Evolutionary conservation across 306 rosid species (phyloP).

Genomic region (Inga oerstediana): DNA sequence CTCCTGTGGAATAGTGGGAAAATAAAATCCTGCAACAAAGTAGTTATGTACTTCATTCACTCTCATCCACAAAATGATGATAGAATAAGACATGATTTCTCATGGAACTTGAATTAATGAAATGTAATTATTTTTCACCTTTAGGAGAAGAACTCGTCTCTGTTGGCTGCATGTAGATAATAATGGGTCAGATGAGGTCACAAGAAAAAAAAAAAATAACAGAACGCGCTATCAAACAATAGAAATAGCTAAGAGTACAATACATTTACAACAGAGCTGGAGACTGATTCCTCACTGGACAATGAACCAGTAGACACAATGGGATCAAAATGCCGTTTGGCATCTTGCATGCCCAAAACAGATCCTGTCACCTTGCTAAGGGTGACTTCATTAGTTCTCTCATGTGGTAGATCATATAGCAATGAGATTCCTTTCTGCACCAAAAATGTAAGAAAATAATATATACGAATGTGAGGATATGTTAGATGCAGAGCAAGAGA

Average conservation of each 20-base stretch:
- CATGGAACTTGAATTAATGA: slow-evolving; percentile 20
- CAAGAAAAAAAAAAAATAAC: not conserved
- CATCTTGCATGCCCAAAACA: slow-evolving; percentile 32
- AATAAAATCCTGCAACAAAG: slow-evolving; percentile 54
- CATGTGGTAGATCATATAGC: slow-evolving; percentile 23
- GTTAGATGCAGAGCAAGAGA: slow-evolving; percentile 12
- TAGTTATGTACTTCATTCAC: slow-evolving; percentile 23
- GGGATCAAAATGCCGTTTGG: slow-evolving; percentile 20
- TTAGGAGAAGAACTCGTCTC: slow-evolving; percentile 40
- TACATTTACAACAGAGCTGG: slow-evolving; percentile 36
- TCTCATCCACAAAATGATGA: slow-evolving; percentile 36
- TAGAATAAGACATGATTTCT: slow-evolving; percentile 14
- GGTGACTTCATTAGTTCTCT: slow-evolving; percentile 38
- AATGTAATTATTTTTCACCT: slow-evolving; percentile 52
- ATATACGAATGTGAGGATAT: not conserved
- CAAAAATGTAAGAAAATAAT: slow-evolving; percentile 16
- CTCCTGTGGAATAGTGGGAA: slow-evolving; percentile 59
- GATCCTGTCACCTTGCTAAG: slow-evolving; percentile 38
- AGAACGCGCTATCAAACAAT: not conserved
- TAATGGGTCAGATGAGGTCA: slow-evolving; percentile 16
- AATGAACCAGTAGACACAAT: slow-evolving; percentile 17
- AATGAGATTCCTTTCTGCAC: slow-evolving; percentile 43
- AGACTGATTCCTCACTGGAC: slow-evolving; percentile 37
- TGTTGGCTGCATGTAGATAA: slow-evolving; percentile 51
- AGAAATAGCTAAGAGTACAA: not conserved